Evolutionary conservation across 805 yeast genomes (phyloP), one percentile per base, ranked within the genome.

Genomic region (Pichia ethanolica): DNA sequence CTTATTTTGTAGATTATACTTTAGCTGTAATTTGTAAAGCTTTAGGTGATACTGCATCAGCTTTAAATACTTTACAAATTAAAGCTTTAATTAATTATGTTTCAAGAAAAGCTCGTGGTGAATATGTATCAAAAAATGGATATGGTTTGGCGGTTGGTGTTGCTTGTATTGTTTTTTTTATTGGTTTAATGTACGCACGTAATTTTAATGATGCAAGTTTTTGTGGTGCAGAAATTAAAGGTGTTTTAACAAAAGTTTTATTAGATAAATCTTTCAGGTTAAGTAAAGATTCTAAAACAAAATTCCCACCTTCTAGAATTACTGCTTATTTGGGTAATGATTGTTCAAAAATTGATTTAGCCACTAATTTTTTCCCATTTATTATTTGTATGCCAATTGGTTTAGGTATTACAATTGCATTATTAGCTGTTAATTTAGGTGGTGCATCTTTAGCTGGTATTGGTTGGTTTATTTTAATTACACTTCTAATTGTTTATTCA

Each of bases 311-410:
- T 28, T 83, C 91, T 40, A 79, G 77, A 52, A 75, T 89, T 49
- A 86, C 95, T 33, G 81, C 89, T 9, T 67, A 88, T 63, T 77
- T 89, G 63, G 86, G 93, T 53, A 82, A 95, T 3, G 97, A 89
- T 62, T 70, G 89, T 37, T 77, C 90, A 13, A 79, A 96, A 60
- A 74, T 89, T 35, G 96, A 88, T 64, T 74, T 86, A 56, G 89
- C 89, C 8, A 64, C 81, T n/a, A 79, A 78, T 5, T 83, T 82
- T 54, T 80, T 82, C 58, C 85, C 86, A 5, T 79, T 82, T 59
- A 60, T 83, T 26, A 65, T 83, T 56, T 71, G 81, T 12, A 77
- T 86, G 60, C 89, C 90, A 0, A 69, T 83, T 7, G 75, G 86
- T 1, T 66, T 86, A 45, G 74, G 74, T 5, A 78, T 86, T 51